Evolutionary conservation across 208 protist genomes (phyloP).

Genomic region (Crithidia sp.): DNA sequence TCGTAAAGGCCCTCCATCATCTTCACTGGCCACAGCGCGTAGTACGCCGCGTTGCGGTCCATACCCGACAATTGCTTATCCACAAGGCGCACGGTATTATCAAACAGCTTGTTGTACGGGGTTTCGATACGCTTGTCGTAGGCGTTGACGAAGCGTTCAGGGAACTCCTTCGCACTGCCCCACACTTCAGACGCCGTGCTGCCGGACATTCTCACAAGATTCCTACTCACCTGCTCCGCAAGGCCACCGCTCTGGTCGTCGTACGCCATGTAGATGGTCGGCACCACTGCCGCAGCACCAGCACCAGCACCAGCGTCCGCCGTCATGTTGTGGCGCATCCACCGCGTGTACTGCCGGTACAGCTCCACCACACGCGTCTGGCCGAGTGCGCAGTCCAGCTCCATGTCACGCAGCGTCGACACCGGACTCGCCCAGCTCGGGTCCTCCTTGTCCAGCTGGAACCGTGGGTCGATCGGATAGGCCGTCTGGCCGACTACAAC

Average conservation of each 20-base stretch:
- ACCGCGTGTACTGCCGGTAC: conserved; percentile 8
- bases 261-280: conserved; percentile 9
- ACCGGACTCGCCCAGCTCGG: conserved; percentile 3
- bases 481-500: background rate
- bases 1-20: background rate
- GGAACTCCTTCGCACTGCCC: background rate
- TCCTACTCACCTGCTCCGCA: background rate
- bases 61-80: background rate
- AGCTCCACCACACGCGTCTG: background rate
- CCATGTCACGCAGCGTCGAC: background rate
- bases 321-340: conserved; percentile 5
- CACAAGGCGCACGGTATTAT: background rate
- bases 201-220: background rate
- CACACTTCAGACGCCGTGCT: background rate
- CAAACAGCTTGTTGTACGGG: background rate
- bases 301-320: background rate
- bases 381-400: background rate
- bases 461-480: background rate
- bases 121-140: background rate
- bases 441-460: background rate
- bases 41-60: background rate
- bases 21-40: background rate
- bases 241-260: background rate
- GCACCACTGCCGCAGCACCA: background rate
- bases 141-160: background rate